These are phyloP conservation scores for Botrytis fabae DNA, from an alignment of 2,329 filamentous ascomycete genomes.

Conservation along the genomic window DNA sequence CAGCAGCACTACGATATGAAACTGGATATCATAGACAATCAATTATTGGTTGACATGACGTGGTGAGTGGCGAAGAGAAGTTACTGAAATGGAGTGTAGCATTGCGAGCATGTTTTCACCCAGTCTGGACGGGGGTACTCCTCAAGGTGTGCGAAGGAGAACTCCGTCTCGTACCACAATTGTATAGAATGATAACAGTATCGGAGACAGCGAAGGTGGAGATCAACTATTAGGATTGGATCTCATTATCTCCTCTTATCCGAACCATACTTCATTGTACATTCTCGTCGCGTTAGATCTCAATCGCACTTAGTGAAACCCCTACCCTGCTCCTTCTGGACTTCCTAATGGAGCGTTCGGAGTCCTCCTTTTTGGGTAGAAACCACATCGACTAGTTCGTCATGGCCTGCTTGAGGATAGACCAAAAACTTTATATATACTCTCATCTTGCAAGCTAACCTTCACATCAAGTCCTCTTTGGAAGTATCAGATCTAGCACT, in stretches of 20 bases:
- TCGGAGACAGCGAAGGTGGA: constrained; percentile 6
- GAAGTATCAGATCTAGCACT: neutral
- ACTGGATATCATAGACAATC: neutral
- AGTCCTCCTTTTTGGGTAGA: neutral
- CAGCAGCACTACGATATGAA: neutral
- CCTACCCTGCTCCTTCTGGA: neutral
- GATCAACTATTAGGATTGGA: neutral
- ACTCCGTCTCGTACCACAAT: neutral
- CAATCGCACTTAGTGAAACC: neutral
- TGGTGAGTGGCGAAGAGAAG: neutral
- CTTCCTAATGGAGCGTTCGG: constrained; percentile 9
- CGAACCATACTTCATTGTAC: neutral
- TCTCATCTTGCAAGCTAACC: neutral
- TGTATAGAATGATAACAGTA: neutral
- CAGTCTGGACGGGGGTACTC: neutral
- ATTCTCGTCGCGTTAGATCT: neutral
- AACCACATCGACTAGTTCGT: neutral
- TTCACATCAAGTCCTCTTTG: neutral
- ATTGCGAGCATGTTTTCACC: neutral
- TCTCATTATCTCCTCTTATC: neutral
- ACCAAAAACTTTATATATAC: constrained; percentile 1
- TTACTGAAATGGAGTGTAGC: neutral
- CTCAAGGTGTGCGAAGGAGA: neutral
- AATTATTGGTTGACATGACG: neutral
- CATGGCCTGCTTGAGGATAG: neutral